Percentiles rank a stretch among this genome's conserved stretches.
phyloP scores from a whole-genome alignment of 345 rosid species.

The Citrus hindsii region DNA sequence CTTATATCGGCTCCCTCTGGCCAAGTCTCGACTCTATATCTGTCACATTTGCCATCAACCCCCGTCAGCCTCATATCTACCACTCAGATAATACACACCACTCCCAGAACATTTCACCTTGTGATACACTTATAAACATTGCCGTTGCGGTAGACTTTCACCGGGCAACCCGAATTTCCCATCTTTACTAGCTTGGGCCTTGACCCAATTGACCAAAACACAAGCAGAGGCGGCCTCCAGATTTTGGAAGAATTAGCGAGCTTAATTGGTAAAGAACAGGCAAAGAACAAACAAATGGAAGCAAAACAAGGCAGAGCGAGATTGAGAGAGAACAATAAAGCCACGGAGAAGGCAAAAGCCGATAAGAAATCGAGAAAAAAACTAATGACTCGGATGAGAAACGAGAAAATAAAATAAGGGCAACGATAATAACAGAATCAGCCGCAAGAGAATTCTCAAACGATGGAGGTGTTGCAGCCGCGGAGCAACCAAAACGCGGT shows the following conservation, averaged over 20 bases:
- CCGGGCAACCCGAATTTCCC: constrained; percentile 76
- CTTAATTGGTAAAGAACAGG: constrained; percentile 80
- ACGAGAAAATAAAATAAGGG: constrained; percentile 76
- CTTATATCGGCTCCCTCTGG: constrained; percentile 88
- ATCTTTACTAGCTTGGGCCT: constrained; percentile 56
- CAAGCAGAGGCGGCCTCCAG: constrained; percentile 49
- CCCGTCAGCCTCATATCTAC: constrained; percentile 89
- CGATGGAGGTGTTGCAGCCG: constrained; percentile 43
- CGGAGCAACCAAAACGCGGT: not conserved
- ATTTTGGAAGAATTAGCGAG: constrained; percentile 29
- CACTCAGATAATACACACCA: constrained; percentile 67
- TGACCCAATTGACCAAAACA: constrained; percentile 93
- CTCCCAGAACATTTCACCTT: constrained; percentile 77
- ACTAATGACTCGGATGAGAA: constrained; percentile 74
- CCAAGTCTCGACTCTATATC: constrained; percentile 92
- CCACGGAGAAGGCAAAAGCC: constrained; percentile 39
- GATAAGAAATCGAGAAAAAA: constrained; percentile 71
- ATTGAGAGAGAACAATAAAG: constrained; percentile 61
- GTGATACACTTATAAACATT: constrained; percentile 80
- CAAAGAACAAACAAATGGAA: constrained; percentile 64
- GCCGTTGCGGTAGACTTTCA: constrained; percentile 75
- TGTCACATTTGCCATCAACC: constrained; percentile 83
- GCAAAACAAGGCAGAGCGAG: constrained; percentile 81
- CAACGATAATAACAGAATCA: constrained; percentile 59
- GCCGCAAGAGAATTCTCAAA: constrained; percentile 52